These are phyloP conservation scores for Trichoderma harzianum DNA, from an alignment of 2,329 filamentous ascomycete species.

Conservation along the genomic window DNA sequence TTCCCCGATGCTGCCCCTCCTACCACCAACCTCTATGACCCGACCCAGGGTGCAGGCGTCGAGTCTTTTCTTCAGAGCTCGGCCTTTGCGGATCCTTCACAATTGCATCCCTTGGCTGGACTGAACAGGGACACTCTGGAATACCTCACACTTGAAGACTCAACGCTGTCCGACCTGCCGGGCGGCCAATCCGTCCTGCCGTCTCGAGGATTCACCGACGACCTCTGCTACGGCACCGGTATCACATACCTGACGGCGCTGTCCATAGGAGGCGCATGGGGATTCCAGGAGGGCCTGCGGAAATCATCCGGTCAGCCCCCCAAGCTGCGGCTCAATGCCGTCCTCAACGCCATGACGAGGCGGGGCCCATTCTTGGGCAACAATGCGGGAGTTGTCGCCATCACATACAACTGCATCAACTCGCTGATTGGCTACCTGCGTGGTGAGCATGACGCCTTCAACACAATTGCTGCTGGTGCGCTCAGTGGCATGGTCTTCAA, in stretches of 20 bases:
- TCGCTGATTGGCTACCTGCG: conserved; percentile 74
- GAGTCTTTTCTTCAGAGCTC: conserved; percentile 79
- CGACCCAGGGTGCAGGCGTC: conserved; percentile 72
- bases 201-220: conserved; percentile 95
- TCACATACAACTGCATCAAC: conserved; percentile 94
- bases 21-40: conserved; percentile 63
- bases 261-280: conserved; percentile 84
- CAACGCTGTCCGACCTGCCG: conserved; percentile 78
- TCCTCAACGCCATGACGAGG: conserved; percentile 89
- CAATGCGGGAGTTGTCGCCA: conserved; percentile 90
- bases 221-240: conserved; percentile 95
- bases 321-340: conserved; percentile 88
- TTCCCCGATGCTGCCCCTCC: conserved; percentile 35
- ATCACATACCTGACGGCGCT: conserved; percentile 90
- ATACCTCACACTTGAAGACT: conserved; percentile 92
- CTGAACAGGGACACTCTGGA: conserved; percentile 91
- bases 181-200: conserved; percentile 85
- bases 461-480: conserved; percentile 80
- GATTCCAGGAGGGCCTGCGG: conserved; percentile 81
- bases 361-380: conserved; percentile 94
- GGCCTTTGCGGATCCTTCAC: conserved; percentile 77
- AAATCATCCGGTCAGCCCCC: conserved; percentile 75
- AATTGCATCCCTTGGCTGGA: conserved; percentile 89
- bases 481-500: conserved; percentile 95
- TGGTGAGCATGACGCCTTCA: conserved; percentile 84